Percentiles rank a stretch among this genome's conserved stretches.
phyloP scores from a whole-genome alignment of 2,329 filamentous ascomycete genomes.

The Ophiostoma novo-ulmi region DNA sequence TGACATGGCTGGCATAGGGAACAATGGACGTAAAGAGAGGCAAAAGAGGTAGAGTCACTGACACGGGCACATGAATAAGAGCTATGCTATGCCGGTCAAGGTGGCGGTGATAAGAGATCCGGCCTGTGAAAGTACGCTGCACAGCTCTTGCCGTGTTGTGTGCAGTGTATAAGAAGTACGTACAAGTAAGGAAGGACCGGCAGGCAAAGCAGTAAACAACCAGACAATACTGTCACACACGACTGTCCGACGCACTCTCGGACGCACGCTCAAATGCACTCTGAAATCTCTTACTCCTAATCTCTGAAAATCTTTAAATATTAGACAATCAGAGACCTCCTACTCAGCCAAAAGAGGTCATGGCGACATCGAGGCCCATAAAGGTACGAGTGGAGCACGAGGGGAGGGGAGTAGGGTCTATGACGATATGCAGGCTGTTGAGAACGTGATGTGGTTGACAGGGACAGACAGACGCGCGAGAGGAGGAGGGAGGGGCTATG shows the following conservation, averaged over 20 bases:
- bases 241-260: too few relatives aligned
- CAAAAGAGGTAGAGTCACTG: not conserved
- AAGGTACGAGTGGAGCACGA: not conserved
- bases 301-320: not conserved
- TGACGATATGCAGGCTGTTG: conserved; percentile 19
- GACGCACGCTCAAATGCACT: too few relatives aligned
- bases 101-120: not conserved
- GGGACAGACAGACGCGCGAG: conserved; percentile 1
- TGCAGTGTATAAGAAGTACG: not conserved
- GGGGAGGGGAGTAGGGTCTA: not conserved
- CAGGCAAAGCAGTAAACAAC: not conserved
- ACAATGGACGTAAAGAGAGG: not conserved
- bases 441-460: conserved; percentile 21
- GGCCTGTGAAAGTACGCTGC: not conserved
- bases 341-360: not conserved
- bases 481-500: not conserved
- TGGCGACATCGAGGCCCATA: conserved; percentile 22
- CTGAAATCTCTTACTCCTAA: not conserved
- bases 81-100: not conserved
- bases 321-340: not conserved
- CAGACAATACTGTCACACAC: not conserved
- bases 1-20: not conserved
- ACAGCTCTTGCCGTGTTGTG: not conserved
- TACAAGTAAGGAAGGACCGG: not conserved
- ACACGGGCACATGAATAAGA: not conserved